Evolutionary conservation across 805 yeast genomes (phyloP), one percentile per base, ranked within the genome.

Genomic region (Dipodascus albidus): DNA sequence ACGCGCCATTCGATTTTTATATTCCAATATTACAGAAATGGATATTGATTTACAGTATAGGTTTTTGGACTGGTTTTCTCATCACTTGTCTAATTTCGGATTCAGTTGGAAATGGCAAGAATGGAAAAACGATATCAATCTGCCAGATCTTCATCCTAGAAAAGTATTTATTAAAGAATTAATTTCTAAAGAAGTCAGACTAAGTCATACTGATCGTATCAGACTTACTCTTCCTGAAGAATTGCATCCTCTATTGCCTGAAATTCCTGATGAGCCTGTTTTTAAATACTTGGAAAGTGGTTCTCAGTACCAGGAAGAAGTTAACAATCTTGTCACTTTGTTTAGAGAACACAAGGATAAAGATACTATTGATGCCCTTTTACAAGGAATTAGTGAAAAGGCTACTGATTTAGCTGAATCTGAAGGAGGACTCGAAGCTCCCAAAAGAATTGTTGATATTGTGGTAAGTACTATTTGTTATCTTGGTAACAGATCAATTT

Each of bases 61-160:
- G 55, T 85, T 80, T 59, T 73, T 87, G 61, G 91, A 86, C 67
- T 93, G 98, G 98, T 83, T 95, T 73, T 77, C 95, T 1, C 83
- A 87, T 53, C 99, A 93, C 69, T 79, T 93, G 66, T 85, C 95
- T 62, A 93, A 91, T 65, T 93, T 91, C 67, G 89, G 85, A 54
- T 93, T 87, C 70, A 87, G 90, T 38, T 93, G 99, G 99, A 88
- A 89, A 64, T 93, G 99, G 99, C 81, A 79, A 58, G 98, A 90
- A 67, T 93, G 99, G 99, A 79, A 76, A 23, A 67, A 60, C 9
- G 68, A 71, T 4, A 67, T 72, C 9, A 70, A 76, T 35, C 66
- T 71, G 33, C 70, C 74, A 24, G 61, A 63, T 15, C 81, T 78
- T 62, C 90, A 87, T 64, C 96, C 97, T 11, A 81, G 80, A 59